Conservation (phyloP, 495 filamentous ascomycete species). For the Aspergillus indologenus region DNA sequence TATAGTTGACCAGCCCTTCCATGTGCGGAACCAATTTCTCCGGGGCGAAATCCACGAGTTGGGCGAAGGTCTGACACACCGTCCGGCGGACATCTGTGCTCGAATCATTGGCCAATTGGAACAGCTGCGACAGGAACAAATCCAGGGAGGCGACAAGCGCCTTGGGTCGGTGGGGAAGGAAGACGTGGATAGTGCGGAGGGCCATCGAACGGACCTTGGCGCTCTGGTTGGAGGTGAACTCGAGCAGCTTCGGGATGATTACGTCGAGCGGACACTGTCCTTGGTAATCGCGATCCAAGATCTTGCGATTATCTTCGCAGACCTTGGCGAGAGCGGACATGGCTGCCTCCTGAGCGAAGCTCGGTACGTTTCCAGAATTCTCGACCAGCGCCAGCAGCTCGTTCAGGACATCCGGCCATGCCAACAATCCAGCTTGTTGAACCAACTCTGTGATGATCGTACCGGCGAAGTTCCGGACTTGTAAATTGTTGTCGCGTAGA, state of each 20-base stretch:
- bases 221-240: slow-evolving; percentile 72
- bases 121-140: slow-evolving; percentile 73
- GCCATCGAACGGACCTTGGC: slow-evolving; percentile 75
- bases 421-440: slow-evolving; percentile 75
- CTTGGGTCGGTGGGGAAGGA: slow-evolving; percentile 76
- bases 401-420: slow-evolving; percentile 86
- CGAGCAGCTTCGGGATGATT: slow-evolving; percentile 86
- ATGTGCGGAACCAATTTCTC: slow-evolving; percentile 89
- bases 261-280: slow-evolving; percentile 83
- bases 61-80: slow-evolving; percentile 90
- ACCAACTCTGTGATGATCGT: slow-evolving; percentile 96
- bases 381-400: slow-evolving; percentile 72
- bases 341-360: slow-evolving; percentile 81
- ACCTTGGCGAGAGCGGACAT: slow-evolving; percentile 92
- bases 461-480: slow-evolving; percentile 85
- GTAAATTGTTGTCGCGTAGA: slow-evolving; percentile 74
- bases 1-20: slow-evolving; percentile 86
- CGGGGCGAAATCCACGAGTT: slow-evolving; percentile 84
- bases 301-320: slow-evolving; percentile 90
- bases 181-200: slow-evolving; percentile 83
- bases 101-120: slow-evolving; percentile 71
- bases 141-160: slow-evolving; percentile 75
- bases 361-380: slow-evolving; percentile 64
- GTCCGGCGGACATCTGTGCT: slow-evolving; percentile 79
- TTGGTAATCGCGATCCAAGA: slow-evolving; percentile 80